A percentile compares a stretch with the other conserved stretches of the same genome.
Evolutionary conservation across 192 early-diverging fungal genomes (phyloP).

Genomic region (Podila minutissima): DNA sequence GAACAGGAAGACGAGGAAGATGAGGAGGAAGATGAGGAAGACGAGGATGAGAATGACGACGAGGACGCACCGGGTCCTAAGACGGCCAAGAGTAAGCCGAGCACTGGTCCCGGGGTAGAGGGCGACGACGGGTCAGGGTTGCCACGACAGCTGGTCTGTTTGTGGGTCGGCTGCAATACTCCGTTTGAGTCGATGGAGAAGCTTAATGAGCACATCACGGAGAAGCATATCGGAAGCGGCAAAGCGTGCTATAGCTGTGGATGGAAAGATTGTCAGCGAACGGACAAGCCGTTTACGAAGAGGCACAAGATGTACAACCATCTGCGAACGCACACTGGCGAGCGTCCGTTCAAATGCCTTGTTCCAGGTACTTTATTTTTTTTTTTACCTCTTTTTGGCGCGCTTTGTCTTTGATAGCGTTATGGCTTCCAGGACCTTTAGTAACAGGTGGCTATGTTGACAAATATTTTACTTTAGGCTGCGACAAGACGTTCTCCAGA

Average conservation of each 20-base stretch:
- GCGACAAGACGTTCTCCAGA: conserved; percentile 58
- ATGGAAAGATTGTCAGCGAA: conserved; percentile 57
- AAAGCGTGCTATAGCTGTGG: conserved; percentile 62
- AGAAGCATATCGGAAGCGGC: conserved; percentile 65
- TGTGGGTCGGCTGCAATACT: conserved; percentile 59
- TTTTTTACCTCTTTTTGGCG: not conserved
- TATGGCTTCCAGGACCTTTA: not conserved
- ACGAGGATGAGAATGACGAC: conserved; percentile 31
- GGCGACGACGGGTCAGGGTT: conserved; percentile 8
- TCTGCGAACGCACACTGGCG: conserved; percentile 77
- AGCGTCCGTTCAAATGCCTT: conserved; percentile 74
- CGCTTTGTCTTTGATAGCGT: not conserved
- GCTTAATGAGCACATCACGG: conserved; percentile 62
- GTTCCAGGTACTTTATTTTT: conserved; percentile 36
- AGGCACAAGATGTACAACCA: conserved; percentile 79
- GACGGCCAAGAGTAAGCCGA: not conserved
- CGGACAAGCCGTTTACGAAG: conserved; percentile 69
- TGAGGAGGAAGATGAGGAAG: conserved; percentile 24
- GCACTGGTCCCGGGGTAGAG: not conserved
- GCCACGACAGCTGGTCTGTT: conserved; percentile 47
- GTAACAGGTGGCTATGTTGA: not conserved
- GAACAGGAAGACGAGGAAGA: conserved; percentile 37
- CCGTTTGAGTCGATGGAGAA: conserved; percentile 54
- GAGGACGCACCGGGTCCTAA: conserved; percentile 5
- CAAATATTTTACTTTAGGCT: conserved; percentile 7